Conservation (phyloP, 148 eudicot genomes). For the Camellia lanceoleosa region DNA sequence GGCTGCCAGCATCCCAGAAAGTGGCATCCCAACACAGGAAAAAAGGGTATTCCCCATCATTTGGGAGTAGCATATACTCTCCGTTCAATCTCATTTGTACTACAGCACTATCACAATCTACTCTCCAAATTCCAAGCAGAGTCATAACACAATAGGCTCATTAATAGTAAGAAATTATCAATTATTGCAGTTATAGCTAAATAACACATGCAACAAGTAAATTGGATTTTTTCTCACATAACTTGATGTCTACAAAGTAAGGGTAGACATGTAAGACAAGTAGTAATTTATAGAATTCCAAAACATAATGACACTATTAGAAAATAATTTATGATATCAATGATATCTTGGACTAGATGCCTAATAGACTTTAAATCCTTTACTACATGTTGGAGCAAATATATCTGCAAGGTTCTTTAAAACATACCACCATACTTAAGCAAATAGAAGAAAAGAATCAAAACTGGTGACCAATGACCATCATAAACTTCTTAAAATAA, state of each 20-base stretch:
- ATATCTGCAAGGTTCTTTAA: background rate
- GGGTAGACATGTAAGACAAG: no score
- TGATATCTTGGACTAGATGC: background rate
- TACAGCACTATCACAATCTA: background rate
- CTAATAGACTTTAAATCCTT: background rate
- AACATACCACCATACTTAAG: background rate
- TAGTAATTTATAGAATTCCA: no score
- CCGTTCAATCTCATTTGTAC: background rate
- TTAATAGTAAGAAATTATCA: no score
- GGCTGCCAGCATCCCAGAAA: no score
- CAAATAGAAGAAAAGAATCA: background rate
- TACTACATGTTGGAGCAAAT: background rate
- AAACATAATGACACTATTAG: background rate
- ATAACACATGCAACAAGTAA: no score
- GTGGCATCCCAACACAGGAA: no score
- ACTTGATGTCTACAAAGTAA: no score
- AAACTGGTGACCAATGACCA: background rate
- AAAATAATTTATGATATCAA: background rate
- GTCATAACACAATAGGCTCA: no score
- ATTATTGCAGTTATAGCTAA: no score
- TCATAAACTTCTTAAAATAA: background rate
- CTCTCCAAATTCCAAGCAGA: background rate
- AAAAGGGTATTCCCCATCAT: no score
- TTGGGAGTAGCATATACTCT: background rate
- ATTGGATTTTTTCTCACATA: no score